phyloP scores from a whole-genome alignment of 257 asterid genomes.

The Prunella vulgaris region DNA sequence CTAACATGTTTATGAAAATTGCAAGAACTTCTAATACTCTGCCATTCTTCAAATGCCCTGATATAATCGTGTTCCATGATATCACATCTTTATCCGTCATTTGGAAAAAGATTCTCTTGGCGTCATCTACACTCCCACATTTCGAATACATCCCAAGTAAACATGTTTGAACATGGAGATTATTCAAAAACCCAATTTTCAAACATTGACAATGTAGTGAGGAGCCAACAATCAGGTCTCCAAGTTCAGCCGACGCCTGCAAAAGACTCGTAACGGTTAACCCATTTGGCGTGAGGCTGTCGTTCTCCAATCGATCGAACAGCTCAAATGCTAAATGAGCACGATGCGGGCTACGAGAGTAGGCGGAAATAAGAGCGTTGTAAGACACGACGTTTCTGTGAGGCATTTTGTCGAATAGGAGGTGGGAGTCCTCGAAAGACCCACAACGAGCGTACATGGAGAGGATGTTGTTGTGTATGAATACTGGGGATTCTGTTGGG shows the following conservation, averaged over 20 bases:
- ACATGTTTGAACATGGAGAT: slow-evolving; percentile 56
- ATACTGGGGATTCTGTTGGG: slow-evolving; percentile 28
- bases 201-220: slow-evolving; percentile 47
- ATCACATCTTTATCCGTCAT: slow-evolving; percentile 51
- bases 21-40: slow-evolving; percentile 39
- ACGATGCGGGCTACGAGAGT: slow-evolving; percentile 40
- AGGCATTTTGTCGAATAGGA: slow-evolving; percentile 78
- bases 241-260: slow-evolving; percentile 53
- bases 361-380: slow-evolving; percentile 63
- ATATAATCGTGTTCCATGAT: slow-evolving; percentile 67
- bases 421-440: slow-evolving; percentile 44
- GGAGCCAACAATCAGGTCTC: slow-evolving; percentile 38
- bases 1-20: slow-evolving; percentile 41
- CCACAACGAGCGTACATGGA: slow-evolving; percentile 76
- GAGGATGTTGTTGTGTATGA: slow-evolving; percentile 60
- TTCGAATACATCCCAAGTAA: slow-evolving; percentile 63
- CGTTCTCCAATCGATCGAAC: slow-evolving; percentile 35
- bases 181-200: slow-evolving; percentile 46
- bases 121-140: slow-evolving; percentile 43
- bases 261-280: slow-evolving; percentile 64
- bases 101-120: slow-evolving; percentile 40
- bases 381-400: slow-evolving; percentile 62
- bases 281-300: slow-evolving; percentile 45
- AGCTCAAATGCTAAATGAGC: slow-evolving; percentile 38
- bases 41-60: slow-evolving; percentile 53